Base-by-base conservation (phyloP, 2,329 filamentous ascomycete genomes). In the Rutstroemia sp. region DNA sequence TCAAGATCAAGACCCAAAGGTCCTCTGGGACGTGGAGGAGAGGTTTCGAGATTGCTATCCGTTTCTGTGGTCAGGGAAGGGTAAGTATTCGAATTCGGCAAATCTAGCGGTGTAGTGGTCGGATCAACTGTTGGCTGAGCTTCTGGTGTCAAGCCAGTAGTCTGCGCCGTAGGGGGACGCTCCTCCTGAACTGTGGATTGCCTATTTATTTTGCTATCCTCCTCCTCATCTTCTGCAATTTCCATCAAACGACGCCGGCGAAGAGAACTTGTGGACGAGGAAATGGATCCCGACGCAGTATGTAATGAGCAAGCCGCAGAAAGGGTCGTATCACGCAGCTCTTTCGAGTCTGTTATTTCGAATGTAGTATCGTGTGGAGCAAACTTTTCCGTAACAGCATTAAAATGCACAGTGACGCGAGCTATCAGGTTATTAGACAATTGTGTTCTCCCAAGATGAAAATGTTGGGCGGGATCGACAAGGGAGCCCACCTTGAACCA, bases 241-340 rank as follows among this genome's bases (percentile, higher is more conserved):
- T 95, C 92, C 74, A 92, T 87, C 65, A 97, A 76, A 63, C 89
- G 85, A 65, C 86, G 82, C 67, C 85, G 80, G 58, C 87, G 83
- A 62, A 91, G 76, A 5, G 90, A 95, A 68, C 88, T 91, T 49
- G 83, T 88, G 4, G 89, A 92, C 10, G 92, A 95, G 25, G 87
- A 90, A 63, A 86, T 89, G 19, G 92, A 95, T 40, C 86, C 87
- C 12, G 89, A 89, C 7, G 91, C 89, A 40, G 92, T 88, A 72
- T 96, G 91, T 54, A 96, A 77, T 45, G 91, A 91, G 72, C 92
- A 96, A 54, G 89, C 89, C 34, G 91, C 84, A 9, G 91, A 92
- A 53, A 99, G 80, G 62, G 89, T 88, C 58, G 88, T 87, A 70
- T 99, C 94, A 68, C 86, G 92, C 57, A 99, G 80, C 57, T 94